Evolutionary conservation across 2,329 filamentous ascomycete genomes (phyloP).

Genomic region (Lithohypha guttulata): DNA sequence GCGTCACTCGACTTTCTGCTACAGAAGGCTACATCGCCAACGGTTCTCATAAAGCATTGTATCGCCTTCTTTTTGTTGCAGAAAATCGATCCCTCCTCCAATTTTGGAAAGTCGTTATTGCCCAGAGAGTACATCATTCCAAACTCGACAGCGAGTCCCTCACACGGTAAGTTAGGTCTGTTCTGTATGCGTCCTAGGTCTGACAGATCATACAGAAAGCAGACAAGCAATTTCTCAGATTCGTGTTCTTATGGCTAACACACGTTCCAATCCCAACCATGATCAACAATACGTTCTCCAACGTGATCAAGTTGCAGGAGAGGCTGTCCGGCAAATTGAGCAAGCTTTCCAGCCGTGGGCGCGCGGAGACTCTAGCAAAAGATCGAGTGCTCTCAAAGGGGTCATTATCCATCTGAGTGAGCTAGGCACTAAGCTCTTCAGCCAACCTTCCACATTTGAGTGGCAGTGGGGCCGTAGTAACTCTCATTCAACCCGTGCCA

Average conservation of each 20-base stretch:
- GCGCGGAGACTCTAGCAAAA: neutral
- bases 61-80: constrained; percentile 6
- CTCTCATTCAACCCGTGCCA: neutral
- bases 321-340: neutral
- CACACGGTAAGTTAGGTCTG: neutral
- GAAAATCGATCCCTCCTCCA: constrained; percentile 4
- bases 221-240: neutral
- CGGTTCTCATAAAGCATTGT: constrained; percentile 6
- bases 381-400: neutral
- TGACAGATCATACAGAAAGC: neutral
- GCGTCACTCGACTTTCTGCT: neutral
- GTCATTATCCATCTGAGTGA: constrained; percentile 5
- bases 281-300: neutral
- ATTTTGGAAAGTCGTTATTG: neutral
- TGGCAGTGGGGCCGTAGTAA: neutral
- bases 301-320: constrained; percentile 1
- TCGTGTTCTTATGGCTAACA: constrained; percentile 7
- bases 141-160: neutral
- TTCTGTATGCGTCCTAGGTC: neutral
- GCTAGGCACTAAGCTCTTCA: constrained; percentile 4
- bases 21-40: neutral
- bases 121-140: neutral
- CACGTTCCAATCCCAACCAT: neutral
- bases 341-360: constrained; percentile 7
- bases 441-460: constrained; percentile 3